Percentiles rank a stretch among this genome's conserved stretches.
Conservation (phyloP, 2,329 filamentous ascomycete species). For the Monosporascus sp. region DNA sequence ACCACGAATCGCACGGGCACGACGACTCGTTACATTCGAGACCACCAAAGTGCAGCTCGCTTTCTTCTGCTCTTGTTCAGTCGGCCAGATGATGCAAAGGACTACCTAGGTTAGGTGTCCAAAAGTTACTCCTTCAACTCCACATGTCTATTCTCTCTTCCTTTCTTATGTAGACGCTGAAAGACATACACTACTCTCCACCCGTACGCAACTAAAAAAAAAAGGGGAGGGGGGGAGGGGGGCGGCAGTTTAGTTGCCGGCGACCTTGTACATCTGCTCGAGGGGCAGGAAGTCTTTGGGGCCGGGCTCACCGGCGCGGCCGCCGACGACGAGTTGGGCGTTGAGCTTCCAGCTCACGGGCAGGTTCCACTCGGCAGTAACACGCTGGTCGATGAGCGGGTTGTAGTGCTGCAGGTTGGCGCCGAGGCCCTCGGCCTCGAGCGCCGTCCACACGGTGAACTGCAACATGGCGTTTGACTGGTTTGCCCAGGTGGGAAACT, state of each 20-base stretch:
- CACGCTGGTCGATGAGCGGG: conserved; percentile 72
- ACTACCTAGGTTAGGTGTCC: no score
- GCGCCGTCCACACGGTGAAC: conserved; percentile 71
- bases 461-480: conserved; percentile 82
- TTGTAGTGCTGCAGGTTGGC: conserved; percentile 94
- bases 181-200: no score
- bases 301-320: conserved; percentile 46
- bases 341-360: conserved; percentile 70
- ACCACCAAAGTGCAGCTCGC: no score
- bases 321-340: conserved; percentile 82
- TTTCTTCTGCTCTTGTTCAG: no score
- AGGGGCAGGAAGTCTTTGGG: conserved; percentile 61
- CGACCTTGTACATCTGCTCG: conserved; percentile 63
- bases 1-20: no score
- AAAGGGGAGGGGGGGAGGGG: no score
- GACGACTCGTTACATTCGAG: no score
- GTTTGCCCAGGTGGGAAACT: conserved; percentile 70
- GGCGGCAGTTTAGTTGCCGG: conserved; percentile 38
- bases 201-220: no score
- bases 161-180: no score
- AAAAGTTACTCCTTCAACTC: no score
- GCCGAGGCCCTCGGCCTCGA: conserved; percentile 78
- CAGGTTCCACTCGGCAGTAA: conserved; percentile 63
- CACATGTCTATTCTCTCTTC: no score
- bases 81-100: no score